These are phyloP conservation scores for Vitis rotundifolia DNA, from an alignment of 164 flowering plant genomes.

Conservation along the genomic window DNA sequence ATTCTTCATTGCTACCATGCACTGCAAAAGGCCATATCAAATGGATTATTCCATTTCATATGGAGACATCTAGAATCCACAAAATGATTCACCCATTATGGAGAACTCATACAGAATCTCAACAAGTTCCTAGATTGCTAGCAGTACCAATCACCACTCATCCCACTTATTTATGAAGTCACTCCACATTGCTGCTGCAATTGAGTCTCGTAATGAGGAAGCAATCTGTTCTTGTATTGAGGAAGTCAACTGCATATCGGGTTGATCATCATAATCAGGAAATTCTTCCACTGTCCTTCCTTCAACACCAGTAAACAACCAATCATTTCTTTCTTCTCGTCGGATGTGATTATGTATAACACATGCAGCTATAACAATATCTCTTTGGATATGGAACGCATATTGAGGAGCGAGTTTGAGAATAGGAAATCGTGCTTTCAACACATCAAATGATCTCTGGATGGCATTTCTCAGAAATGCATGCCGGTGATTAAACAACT, in stretches of 20 bases:
- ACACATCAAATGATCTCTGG: constrained; percentile 40
- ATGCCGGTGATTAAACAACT: constrained; percentile 77
- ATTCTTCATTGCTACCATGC: no score
- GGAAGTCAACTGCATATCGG: constrained; percentile 37
- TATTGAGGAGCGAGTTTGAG: constrained; percentile 73
- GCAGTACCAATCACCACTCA: constrained; percentile 44
- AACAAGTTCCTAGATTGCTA: no score
- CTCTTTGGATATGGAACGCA: constrained; percentile 72
- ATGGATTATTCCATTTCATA: no score
- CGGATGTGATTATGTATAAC: constrained; percentile 69
- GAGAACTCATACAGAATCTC: no score
- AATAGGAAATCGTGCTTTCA: constrained; percentile 71
- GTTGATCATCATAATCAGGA: constrained; percentile 43
- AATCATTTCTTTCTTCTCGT: constrained; percentile 57
- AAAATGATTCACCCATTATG: no score
- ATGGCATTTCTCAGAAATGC: constrained; percentile 53
- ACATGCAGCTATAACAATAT: constrained; percentile 78
- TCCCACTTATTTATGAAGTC: constrained; percentile 71
- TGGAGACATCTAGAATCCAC: neutral
- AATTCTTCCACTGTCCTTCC: constrained; percentile 31
- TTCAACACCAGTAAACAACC: constrained; percentile 49
- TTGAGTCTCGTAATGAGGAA: constrained; percentile 42
- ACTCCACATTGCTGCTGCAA: constrained; percentile 65
- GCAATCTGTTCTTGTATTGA: constrained; percentile 51
- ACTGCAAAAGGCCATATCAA: no score